Conservation (phyloP, 495 filamentous ascomycete species). For the Penicillium flavigenum region DNA sequence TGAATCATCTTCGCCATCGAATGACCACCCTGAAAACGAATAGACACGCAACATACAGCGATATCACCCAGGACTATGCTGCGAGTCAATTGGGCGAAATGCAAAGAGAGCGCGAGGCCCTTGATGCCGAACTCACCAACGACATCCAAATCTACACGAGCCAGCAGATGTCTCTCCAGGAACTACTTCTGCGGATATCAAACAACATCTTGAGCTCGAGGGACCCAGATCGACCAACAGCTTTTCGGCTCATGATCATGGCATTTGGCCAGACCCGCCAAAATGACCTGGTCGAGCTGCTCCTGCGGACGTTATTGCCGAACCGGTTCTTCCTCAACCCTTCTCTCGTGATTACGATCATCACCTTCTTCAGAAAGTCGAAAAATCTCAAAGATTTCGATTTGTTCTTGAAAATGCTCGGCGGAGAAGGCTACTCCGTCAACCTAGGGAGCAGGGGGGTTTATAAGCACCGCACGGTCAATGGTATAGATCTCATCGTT, state of each 20-base stretch:
- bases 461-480: conserved; percentile 31
- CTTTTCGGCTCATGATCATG: conserved; percentile 36
- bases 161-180: conserved; percentile 37
- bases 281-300: conserved; percentile 43
- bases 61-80: conserved; percentile 29
- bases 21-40: conserved; percentile 31
- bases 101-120: conserved; percentile 17
- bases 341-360: conserved; percentile 38
- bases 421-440: conserved; percentile 37
- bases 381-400: conserved; percentile 48
- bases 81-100: conserved; percentile 14
- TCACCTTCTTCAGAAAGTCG: conserved; percentile 42
- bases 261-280: conserved; percentile 43
- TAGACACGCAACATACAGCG: conserved; percentile 23
- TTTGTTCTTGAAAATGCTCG: conserved; percentile 42
- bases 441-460: conserved; percentile 30
- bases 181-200: conserved; percentile 38
- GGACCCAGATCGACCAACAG: conserved; percentile 39
- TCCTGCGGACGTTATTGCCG: conserved; percentile 42
- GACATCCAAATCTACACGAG: conserved; percentile 34
- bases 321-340: conserved; percentile 39
- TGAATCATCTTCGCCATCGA: conserved; percentile 34
- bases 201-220: conserved; percentile 35
- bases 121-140: conserved; percentile 34
- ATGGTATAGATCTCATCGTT: conserved; percentile 39